Evolutionary conservation across 1,139 yeast species (phyloP).

Genomic region (Hanseniaspora gamundiae): DNA sequence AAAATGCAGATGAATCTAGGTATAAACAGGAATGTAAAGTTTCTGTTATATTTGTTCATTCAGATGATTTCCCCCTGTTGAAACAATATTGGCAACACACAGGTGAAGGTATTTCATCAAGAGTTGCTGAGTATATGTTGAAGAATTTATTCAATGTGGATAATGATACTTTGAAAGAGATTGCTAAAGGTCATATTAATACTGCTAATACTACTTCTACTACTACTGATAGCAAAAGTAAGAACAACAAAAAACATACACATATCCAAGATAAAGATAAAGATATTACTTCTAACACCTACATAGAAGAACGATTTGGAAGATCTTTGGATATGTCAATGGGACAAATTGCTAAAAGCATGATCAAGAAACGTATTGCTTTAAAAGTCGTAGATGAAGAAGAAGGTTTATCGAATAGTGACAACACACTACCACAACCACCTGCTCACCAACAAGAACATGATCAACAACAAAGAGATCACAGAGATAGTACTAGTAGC

Average conservation of each 20-base stretch:
- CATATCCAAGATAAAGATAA: conserved; percentile 37
- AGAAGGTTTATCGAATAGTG: conserved; percentile 8
- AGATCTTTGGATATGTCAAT: conserved; percentile 71
- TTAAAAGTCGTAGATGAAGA: conserved; percentile 44
- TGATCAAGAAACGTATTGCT: conserved; percentile 65
- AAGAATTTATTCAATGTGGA: conserved; percentile 35
- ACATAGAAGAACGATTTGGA: conserved; percentile 71
- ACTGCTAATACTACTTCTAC: not conserved
- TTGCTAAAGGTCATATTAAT: not conserved
- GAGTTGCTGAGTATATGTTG: conserved; percentile 75
- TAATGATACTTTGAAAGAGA: conserved; percentile 13
- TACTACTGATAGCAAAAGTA: not conserved
- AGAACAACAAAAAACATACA: conserved; percentile 10
- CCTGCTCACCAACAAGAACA: conserved; percentile 13
- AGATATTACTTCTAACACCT: conserved; percentile 35
- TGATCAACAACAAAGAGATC: conserved; percentile 1
- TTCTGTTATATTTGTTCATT: conserved; percentile 60
- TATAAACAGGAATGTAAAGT: conserved; percentile 53
- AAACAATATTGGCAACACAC: conserved; percentile 94
- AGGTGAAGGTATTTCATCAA: conserved; percentile 87
- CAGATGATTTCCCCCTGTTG: conserved; percentile 42
- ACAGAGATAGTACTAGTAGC: conserved; percentile 18
- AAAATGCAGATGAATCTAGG: conserved; percentile 43
- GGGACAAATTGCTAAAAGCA: conserved; percentile 61
- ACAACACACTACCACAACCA: not conserved